phyloP scores from a whole-genome alignment of 768 basidiomycete genomes.

The Collybia mongolica region DNA sequence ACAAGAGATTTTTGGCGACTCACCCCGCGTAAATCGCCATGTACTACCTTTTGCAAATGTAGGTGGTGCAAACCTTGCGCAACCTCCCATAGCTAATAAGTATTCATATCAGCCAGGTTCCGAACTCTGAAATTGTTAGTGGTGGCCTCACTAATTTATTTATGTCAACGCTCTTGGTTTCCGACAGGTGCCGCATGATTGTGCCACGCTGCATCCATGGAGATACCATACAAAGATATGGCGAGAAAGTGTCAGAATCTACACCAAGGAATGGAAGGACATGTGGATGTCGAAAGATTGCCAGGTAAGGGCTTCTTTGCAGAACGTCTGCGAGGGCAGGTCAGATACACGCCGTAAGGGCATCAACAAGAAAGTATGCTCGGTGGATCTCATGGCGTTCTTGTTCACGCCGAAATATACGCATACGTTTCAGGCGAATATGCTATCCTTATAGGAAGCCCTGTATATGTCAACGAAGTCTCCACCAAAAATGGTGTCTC shows the following conservation, averaged over 20 bases:
- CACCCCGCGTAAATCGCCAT: constrained; percentile 21
- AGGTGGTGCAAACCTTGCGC: constrained; percentile 16
- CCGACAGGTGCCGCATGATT: constrained; percentile 13
- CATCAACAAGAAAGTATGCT: constrained; percentile 2
- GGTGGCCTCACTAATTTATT: constrained; percentile 14
- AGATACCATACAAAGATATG: constrained; percentile 22
- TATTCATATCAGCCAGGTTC: not conserved
- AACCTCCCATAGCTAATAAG: constrained; percentile 11
- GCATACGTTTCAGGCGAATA: constrained; percentile 26
- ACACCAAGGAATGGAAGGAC: constrained; percentile 26
- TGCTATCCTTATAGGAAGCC: constrained; percentile 15
- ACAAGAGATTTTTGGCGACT: not conserved
- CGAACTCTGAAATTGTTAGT: not conserved
- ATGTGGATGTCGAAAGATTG: constrained; percentile 21
- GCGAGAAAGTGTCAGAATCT: constrained; percentile 18
- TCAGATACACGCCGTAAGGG: too few species aligned
- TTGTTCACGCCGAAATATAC: constrained; percentile 18
- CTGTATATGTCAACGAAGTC: constrained; percentile 28
- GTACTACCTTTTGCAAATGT: constrained; percentile 15
- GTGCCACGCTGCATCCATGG: constrained; percentile 25
- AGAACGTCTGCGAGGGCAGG: constrained; percentile 15
- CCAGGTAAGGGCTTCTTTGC: constrained; percentile 25
- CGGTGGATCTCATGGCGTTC: constrained; percentile 15
- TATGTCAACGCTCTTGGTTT: constrained; percentile 16
- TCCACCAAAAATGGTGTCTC: constrained; percentile 22